A percentile compares a stretch with the other conserved stretches of the same genome.
These are phyloP conservation scores for Ambrosiella cleistominuta DNA, from an alignment of 2,329 filamentous ascomycete species.

Conservation along the genomic window DNA sequence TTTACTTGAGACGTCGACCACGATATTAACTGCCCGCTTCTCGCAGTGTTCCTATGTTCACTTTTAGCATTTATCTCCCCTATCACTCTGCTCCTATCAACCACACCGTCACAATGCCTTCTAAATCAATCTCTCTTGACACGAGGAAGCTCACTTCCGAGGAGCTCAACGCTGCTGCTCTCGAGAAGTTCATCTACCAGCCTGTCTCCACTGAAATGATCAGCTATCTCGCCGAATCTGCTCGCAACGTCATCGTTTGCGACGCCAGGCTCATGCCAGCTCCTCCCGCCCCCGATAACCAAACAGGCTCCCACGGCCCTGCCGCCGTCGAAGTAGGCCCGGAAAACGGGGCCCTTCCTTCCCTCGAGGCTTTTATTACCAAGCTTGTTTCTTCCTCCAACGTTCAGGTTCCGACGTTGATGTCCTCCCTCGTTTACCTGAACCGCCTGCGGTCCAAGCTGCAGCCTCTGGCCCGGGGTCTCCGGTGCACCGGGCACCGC, in stretches of 20 bases:
- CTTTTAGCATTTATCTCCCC: neutral
- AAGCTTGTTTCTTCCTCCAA: slow-evolving; percentile 84
- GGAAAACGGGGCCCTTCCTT: slow-evolving; percentile 46
- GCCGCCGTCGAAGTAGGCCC: slow-evolving; percentile 29
- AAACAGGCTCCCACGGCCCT: slow-evolving; percentile 29
- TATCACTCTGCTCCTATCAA: neutral
- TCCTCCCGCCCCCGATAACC: slow-evolving; percentile 20
- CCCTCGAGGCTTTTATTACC: slow-evolving; percentile 78
- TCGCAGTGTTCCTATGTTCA: neutral
- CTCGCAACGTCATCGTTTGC: slow-evolving; percentile 63
- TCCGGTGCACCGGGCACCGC: slow-evolving; percentile 89
- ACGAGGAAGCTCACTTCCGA: slow-evolving; percentile 15
- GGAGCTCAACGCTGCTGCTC: slow-evolving; percentile 53
- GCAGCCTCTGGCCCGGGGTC: slow-evolving; percentile 86
- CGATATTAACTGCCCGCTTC: neutral
- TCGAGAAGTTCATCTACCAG: slow-evolving; percentile 65
- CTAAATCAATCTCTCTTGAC: neutral
- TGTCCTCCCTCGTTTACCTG: slow-evolving; percentile 93
- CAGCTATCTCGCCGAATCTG: slow-evolving; percentile 54
- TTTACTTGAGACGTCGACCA: neutral
- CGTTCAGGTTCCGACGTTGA: slow-evolving; percentile 90
- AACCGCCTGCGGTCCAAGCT: slow-evolving; percentile 66
- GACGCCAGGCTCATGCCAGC: slow-evolving; percentile 41
- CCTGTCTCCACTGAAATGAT: slow-evolving; percentile 65
- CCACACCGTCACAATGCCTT: neutral